Evolutionary conservation across 176 grass and related monocot genomes (phyloP), one percentile per base, ranked within the genome.

Genomic region (Phoenix dactylifera): DNA sequence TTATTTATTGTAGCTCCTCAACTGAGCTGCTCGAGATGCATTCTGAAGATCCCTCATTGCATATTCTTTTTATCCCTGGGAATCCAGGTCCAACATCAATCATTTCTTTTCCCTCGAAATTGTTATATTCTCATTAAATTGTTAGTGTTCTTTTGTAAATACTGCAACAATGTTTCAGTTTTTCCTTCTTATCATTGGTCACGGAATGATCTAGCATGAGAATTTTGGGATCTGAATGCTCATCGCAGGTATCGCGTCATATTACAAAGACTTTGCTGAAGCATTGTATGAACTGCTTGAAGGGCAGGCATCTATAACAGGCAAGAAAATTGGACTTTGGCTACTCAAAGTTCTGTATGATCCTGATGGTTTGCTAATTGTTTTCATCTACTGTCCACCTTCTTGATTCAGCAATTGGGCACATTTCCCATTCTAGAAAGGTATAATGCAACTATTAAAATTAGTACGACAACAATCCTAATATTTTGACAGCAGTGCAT

Each of bases 11-110:
- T 78, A 96, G 91, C 28, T 90, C 79, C 20, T 62, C 69, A 4
- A 86, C 74, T 16, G 91, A 96, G 51, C 24, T 87, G 59, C 75
- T 96, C 6, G 80, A 90, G 83, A 85, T 96, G 51, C 73, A 55
- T 50, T 85, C 91, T 63, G 84, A 76, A 24, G 78, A 90, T 30
- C 75, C 75, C 4, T 74, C 60, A 9, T 14, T 90, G 29, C 91
- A 85, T 44, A 60, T 96, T 60, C 16, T 90, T 55, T 29, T 96
- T 18, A 90, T 96, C 55, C 72, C 86, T 2, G 91, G 91, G 25
- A 90, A 96, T 51, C 91, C 91, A 80, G 91, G 91, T 96, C 4
- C 6, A 30, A 30, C 28, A 30, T 30, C 28, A 30, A 30, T 30
- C 28, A 30, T 30, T 30, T 30, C 5, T 30, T 30, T 30, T 30